These are phyloP conservation scores for Hanseniaspora sp. DNA, from an alignment of 1,139 yeast species.

Conservation along the genomic window DNA sequence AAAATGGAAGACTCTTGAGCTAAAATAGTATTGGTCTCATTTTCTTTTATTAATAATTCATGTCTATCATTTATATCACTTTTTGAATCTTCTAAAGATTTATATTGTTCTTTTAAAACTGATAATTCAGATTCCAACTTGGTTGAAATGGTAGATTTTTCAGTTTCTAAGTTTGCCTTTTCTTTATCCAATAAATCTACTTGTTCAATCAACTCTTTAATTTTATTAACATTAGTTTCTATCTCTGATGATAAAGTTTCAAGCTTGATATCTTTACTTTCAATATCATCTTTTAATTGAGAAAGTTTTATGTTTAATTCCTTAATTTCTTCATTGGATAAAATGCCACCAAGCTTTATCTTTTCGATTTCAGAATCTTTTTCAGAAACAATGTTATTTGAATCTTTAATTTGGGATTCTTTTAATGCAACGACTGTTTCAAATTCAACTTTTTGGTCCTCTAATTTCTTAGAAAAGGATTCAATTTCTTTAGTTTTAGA, in stretches of 20 bases:
- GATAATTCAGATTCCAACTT: neutral
- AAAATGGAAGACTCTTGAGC: slow-evolving; percentile 10
- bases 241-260: slow-evolving; percentile 8
- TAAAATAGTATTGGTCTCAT: slow-evolving; percentile 16
- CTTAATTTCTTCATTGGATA: slow-evolving; percentile 23
- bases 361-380: slow-evolving; percentile 10
- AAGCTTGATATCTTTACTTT: slow-evolving; percentile 22
- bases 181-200: neutral
- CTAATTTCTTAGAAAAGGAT: neutral
- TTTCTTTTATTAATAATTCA: neutral
- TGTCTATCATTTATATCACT: slow-evolving; percentile 17
- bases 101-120: slow-evolving; percentile 1
- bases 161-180: neutral
- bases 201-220: neutral
- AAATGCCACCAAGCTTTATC: no score
- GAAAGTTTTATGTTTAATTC: slow-evolving; percentile 21
- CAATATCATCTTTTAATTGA: no score
- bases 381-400: neutral
- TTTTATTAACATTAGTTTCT: slow-evolving; percentile 1
- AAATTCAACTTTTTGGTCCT: slow-evolving; percentile 18
- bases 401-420: slow-evolving; percentile 1
- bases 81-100: slow-evolving; percentile 14
- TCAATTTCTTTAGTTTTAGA: neutral
- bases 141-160: slow-evolving; percentile 1
- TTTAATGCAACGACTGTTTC: slow-evolving; percentile 17